A percentile compares a stretch with the other conserved stretches of the same genome.
Evolutionary conservation across 2,329 filamentous ascomycete genomes (phyloP).

Genomic region (Alternaria infectoria): DNA sequence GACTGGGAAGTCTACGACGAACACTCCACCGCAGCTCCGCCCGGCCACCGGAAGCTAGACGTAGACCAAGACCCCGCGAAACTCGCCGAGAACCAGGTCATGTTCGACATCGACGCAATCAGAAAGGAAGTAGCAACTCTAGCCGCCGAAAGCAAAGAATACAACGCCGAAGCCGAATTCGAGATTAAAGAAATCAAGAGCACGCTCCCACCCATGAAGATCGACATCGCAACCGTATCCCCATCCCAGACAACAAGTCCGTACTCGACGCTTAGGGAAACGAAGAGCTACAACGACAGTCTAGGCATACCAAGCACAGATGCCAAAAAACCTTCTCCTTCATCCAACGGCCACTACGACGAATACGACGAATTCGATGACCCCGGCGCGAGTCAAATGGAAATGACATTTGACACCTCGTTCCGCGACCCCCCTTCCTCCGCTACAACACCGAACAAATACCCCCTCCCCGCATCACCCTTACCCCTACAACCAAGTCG

Average conservation of each 20-base stretch:
- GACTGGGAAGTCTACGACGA: constrained; percentile 96
- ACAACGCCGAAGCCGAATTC: constrained; percentile 46
- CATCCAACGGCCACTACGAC: constrained; percentile 29
- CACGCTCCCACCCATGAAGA: constrained; percentile 88
- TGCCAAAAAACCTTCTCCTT: neutral
- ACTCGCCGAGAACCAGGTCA: constrained; percentile 65
- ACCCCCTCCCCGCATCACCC: neutral
- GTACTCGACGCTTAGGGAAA: constrained; percentile 43
- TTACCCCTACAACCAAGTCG: neutral
- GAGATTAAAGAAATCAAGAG: constrained; percentile 83
- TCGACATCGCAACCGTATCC: constrained; percentile 54
- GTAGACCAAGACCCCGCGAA: constrained; percentile 56
- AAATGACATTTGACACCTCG: constrained; percentile 54
- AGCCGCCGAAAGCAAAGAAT: constrained; percentile 65
- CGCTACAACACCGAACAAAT: constrained; percentile 17
- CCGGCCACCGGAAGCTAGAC: constrained; percentile 22
- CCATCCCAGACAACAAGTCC: constrained; percentile 23
- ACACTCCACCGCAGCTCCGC: constrained; percentile 11
- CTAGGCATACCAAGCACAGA: constrained; percentile 21
- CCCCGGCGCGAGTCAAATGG: constrained; percentile 36
- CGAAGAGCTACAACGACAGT: constrained; percentile 52
- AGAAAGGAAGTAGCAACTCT: constrained; percentile 72
- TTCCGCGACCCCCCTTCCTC: constrained; percentile 33
- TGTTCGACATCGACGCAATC: constrained; percentile 97
- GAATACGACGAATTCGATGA: constrained; percentile 47